phyloP scores from a whole-genome alignment of 768 basidiomycete species.

The Leucosporidium scottii region DNA sequence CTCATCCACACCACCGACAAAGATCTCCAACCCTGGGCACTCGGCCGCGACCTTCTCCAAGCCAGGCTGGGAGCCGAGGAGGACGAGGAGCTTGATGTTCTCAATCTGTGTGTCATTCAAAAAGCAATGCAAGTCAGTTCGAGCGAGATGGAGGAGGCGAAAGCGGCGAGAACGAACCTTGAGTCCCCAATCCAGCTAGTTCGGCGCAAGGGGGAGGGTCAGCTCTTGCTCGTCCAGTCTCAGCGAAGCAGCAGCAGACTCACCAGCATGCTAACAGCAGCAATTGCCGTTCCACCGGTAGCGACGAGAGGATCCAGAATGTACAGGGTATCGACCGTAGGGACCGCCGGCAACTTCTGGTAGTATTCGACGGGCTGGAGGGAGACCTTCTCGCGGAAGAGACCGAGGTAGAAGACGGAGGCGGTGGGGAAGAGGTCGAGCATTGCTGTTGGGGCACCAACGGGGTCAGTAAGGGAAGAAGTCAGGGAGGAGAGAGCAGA shows the following conservation, averaged over 20 bases:
- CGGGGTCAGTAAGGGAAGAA: background rate
- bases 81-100: constrained; percentile 70
- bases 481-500: constrained; percentile 1
- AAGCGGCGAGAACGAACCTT: background rate
- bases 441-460: constrained; percentile 48
- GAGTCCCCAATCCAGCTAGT: constrained; percentile 43
- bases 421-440: constrained; percentile 79
- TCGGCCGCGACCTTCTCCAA: constrained; percentile 57
- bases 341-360: constrained; percentile 61
- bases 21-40: constrained; percentile 75
- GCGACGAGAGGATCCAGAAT: constrained; percentile 88
- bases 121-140: too few species aligned
- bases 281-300: constrained; percentile 84
- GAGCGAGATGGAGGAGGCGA: too few species aligned
- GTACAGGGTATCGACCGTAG: constrained; percentile 74
- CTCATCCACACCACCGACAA: constrained; percentile 25
- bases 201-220: background rate
- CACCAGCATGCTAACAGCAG: constrained; percentile 74
- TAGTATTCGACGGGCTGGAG: constrained; percentile 38
- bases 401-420: constrained; percentile 80
- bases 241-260: constrained; percentile 1
- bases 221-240: too few species aligned
- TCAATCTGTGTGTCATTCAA: constrained; percentile 45
- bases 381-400: constrained; percentile 42
- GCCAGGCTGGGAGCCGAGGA: constrained; percentile 72